Conservation (phyloP, 305 asterid genomes). For the Ajuga reptans region DNA sequence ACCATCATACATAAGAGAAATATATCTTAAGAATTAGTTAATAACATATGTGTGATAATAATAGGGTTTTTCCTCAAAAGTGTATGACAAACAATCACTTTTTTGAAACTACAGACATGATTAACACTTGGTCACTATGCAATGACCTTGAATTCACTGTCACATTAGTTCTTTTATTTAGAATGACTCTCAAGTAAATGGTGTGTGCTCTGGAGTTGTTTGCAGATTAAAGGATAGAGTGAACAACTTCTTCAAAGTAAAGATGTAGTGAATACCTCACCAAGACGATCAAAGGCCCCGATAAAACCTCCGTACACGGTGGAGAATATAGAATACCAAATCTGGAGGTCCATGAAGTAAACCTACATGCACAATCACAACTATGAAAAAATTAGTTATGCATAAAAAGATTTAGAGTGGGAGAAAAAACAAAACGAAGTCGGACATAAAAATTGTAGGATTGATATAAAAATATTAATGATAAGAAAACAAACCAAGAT, state of each 20-base stretch:
- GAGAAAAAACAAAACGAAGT: neutral
- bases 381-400: conserved; percentile 12
- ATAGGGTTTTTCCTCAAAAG: neutral
- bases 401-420: conserved; percentile 8
- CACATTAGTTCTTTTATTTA: neutral
- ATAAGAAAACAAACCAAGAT: conserved; percentile 52
- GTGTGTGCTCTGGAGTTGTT: too few species aligned
- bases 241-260: neutral
- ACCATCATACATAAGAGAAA: neutral
- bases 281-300: conserved; percentile 94
- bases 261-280: conserved; percentile 59
- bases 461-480: neutral
- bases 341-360: conserved; percentile 94
- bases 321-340: conserved; percentile 87
- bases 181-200: neutral
- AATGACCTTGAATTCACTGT: neutral
- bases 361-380: conserved; percentile 48
- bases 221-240: neutral
- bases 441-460: neutral
- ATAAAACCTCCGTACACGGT: conserved; percentile 84
- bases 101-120: neutral
- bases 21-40: neutral
- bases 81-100: neutral
- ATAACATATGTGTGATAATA: neutral
- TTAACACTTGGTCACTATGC: too few species aligned